Base-by-base conservation (phyloP, 345 rosid species). In the Euphorbia pulcherrima region DNA sequence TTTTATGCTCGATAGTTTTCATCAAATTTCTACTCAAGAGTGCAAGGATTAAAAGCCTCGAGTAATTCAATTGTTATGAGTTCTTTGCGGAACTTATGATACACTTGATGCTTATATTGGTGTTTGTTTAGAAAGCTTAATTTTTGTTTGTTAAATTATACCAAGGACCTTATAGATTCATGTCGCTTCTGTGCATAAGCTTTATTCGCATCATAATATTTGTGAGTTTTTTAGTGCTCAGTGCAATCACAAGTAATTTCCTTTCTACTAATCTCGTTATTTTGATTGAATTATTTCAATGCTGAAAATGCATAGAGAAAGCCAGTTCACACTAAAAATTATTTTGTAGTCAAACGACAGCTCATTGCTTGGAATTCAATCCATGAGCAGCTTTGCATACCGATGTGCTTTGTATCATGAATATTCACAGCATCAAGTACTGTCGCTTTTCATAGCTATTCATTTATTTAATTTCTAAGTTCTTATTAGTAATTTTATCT, bases 401-500 rank as follows among this genome's bases (percentile, higher is more conserved):
- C 27, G 4, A 56, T 57, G 4, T 16, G 37, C 51, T 55, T 56
- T 41, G 18, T 67, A 17, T 26, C 8, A 3, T 20, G 27, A 26
- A 14, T 62, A 62, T 63, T 46, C 24, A 46, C 47, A 16, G 24
- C 41, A 41, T 12, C 18, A 46, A 47, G 67, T 63, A 44, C 2
- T 26, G n/a, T 14, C 46, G 5, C 54, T 7, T 46, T 6, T 17
- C 20, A 10, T 13, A 24, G n/a, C 5, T 39, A 39, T 61, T 24
- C 20, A 18, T 40, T 24, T 47, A 6, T 64, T 12, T 12, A 28
- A 46, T 27, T 27, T 47, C 28, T 37, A 41, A 11, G 5, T 21
- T 60, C n/a, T 60, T 33, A n/a, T n/a, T n/a, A n/a, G n/a, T n/a
- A 60, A 27, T 57, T 50, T 69, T 53, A 29, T 40, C 70, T 50